Evolutionary conservation across 345 rosid species (phyloP), one percentile per base, ranked within the genome.

Genomic region (Populus euphratica): DNA sequence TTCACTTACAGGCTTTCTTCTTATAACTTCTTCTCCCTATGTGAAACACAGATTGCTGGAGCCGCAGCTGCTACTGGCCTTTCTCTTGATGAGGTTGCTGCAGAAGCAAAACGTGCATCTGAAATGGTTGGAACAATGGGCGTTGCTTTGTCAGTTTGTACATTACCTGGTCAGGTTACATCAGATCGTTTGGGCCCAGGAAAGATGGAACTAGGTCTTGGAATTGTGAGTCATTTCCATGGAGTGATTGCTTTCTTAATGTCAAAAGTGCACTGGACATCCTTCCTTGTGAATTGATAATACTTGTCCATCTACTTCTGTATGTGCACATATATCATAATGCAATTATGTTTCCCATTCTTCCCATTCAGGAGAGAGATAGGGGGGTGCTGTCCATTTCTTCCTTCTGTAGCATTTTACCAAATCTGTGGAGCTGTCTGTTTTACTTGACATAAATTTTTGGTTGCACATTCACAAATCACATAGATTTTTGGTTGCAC

Each of bases 131-230:
- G 98, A 76, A 93, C 98, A 31, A 93, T 96, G 98, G 99, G 92
- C 75, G 96, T 96, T 70, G 96, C 97, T 38, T 79, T 93, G 83
- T 96, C 99, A 39, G 93, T 96, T 69, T 91, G 98, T 81, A 93
- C 98, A 29, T 86, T 84, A 79, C 98, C 99, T 71, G 98, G 99
- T 77, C 97, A 86, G 83, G 92, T 86, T 81, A 90, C 94, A 50
- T 92, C 99, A 43, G 94, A 93, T 70, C 93, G 98, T 79, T 80
- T 93, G 86, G 98, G 96, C 66, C 86, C 87, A 7, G 93, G 91
- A 70, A 95, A 93, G 86, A 92, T 95, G 96, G 98, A 95, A 81
- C 97, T 95, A 76, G 99, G 98, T 77, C 97, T 95, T 75, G 98
- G 98, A 88, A 91, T 95, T 84, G 99, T 95, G 88, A 88, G 97